Conservation (phyloP, 208 protist species). For the Borovskyia barvae region DNA sequence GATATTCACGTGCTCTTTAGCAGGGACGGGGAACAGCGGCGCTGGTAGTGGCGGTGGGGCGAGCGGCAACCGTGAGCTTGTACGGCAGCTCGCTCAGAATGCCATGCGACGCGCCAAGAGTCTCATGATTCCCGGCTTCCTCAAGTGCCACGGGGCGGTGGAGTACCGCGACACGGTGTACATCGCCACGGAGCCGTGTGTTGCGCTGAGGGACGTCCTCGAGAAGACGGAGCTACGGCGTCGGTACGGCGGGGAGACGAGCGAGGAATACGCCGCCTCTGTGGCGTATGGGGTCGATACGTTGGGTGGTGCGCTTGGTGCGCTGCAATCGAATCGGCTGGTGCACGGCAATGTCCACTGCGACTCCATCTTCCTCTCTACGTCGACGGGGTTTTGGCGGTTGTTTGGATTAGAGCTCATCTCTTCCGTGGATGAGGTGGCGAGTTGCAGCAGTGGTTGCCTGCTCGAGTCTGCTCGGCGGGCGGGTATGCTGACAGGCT, state of each 20-base stretch:
- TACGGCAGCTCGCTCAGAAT: slow-evolving; percentile 50
- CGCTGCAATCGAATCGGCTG: slow-evolving; percentile 74
- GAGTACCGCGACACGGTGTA: slow-evolving; percentile 78
- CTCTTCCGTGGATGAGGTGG: slow-evolving; percentile 15
- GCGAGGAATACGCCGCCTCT: slow-evolving; percentile 9
- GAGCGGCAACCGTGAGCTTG: slow-evolving; percentile 9
- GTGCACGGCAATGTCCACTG: slow-evolving; percentile 77
- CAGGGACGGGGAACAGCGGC: too few species aligned
- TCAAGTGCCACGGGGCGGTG: slow-evolving; percentile 62
- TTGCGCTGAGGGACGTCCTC: slow-evolving; percentile 49
- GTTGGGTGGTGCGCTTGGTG: slow-evolving; percentile 43
- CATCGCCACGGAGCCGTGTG: slow-evolving; percentile 79
- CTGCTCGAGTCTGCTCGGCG: slow-evolving; percentile 18
- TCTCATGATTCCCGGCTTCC: slow-evolving; percentile 68
- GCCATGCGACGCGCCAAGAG: slow-evolving; percentile 73
- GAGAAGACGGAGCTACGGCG: slow-evolving; percentile 15
- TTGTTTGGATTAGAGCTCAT: slow-evolving; percentile 82
- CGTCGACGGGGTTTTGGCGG: slow-evolving; percentile 65
- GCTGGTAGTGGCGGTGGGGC: background rate
- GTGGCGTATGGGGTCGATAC: slow-evolving; percentile 66
- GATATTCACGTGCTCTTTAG: slow-evolving; percentile 53
- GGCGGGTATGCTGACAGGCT: slow-evolving; percentile 27
- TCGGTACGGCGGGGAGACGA: slow-evolving; percentile 23
- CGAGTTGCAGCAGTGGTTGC: background rate
- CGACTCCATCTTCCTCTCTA: slow-evolving; percentile 66